Base-by-base conservation (phyloP, 2,329 filamentous ascomycete genomes). In the Sclerotinia minor region DNA sequence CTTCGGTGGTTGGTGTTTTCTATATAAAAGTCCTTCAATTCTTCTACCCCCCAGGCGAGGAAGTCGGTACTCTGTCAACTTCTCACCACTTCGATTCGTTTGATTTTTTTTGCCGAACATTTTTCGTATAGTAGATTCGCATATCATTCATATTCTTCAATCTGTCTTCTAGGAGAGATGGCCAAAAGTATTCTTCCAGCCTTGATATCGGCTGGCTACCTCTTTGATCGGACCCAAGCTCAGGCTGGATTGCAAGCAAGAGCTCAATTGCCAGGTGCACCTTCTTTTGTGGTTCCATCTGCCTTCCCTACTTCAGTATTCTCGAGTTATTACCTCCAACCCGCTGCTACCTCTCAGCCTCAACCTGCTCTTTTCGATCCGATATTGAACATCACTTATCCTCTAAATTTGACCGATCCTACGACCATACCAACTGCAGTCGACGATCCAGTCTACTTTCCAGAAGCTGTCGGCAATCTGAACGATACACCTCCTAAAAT, bases 301-400 rank as follows among this genome's bases (percentile, higher is more conserved):
- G 82, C 80, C 5, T 85, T 85, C 68, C 83, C 83, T 7, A 84
- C 83, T 0, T 79, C 79, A 5, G 80, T 79, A 11, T 85, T 84
- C 73, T 79, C 80, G 38, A 83, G 79, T 65, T 85, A 85, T 72
- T 82, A 82, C 71, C 75, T 80, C 66, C 77, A 79, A 26, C 79
- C 81, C 4, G 73, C 76, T 32, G 76, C 80, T 61, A 83, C 81
- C n/a, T 76, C 79, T 69, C 78, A 85, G 73, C 83, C 83, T n/a
- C 83, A 85, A 71, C 83, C 83, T 38, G 80, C 80, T 19, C 74
- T 88, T 5, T 79, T 80, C 69, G 85, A 87, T 75, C 82, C 83
- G 0, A 77, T 86, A 38, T 74, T 86, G 58, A 83, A 86, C 70
- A 79, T 81, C 69, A 86, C 83, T 2, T 87, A 80, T 67, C 83